Evolutionary conservation across 306 rosid genomes (phyloP), one percentile per base, ranked within the genome.

Genomic region (Alnus rubra): DNA sequence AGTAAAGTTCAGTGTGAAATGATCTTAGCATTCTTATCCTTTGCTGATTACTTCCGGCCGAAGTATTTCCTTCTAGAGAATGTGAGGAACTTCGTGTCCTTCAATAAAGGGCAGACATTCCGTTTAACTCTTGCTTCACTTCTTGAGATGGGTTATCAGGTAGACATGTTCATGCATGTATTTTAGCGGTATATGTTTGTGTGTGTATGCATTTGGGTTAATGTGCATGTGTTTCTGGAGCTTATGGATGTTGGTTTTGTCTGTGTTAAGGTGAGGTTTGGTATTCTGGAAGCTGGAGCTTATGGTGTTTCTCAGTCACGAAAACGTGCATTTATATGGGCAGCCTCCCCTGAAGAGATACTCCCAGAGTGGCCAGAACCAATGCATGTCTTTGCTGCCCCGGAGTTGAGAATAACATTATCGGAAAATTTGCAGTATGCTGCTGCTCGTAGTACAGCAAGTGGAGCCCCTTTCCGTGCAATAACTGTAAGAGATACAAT

Each of bases 311-410:
- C 99, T 7, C 99, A 93, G 88, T 95, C 98, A 71, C 84, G 99
- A 79, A 95, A 93, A 81, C 87, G 98, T 76, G 99, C 98, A 72
- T 95, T 95, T 79, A 93, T 95, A 80, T 95, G 99, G 99, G 99
- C 99, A 76, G 98, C 99, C 16, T 87, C 98, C 30, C 98, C 99
- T 1, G 94, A 89, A 45, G 96, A 93, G 75, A 83, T 79, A 55
- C 97, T 95, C 65, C 99, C 99, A 0, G 99, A 93, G 78, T 95
- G 99, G 99, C 99, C 98, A 6, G 98, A 95, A 86, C 99, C 99
- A 70, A 84, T 95, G 96, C 98, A 95, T 47, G 99, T 93, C 33
- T 93, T 95, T 84, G 80, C 89, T 23, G 92, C 91, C 53, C 99
- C 99, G 0, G 94, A 95, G 83, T 82, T 95, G 85, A 93, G 78